These are phyloP conservation scores for Skeletonema tropicum DNA, from an alignment of 108 stramenopile genomes.

Conservation along the genomic window DNA sequence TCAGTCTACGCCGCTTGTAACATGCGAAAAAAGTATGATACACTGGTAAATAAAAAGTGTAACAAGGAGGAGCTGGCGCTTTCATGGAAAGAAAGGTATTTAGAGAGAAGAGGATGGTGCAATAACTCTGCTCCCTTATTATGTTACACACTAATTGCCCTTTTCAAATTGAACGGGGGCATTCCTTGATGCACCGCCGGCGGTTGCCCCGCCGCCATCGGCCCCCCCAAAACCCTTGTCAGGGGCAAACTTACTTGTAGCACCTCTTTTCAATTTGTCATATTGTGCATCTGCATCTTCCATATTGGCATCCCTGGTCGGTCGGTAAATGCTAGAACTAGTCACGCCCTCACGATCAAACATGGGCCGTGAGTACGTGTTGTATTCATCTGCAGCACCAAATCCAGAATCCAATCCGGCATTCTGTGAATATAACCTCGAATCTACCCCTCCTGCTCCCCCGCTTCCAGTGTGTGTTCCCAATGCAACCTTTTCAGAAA, in stretches of 20 bases:
- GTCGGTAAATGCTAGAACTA: slow-evolving; percentile 91
- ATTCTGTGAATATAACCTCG: slow-evolving; percentile 94
- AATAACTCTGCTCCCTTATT: neutral
- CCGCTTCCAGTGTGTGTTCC: slow-evolving; percentile 92
- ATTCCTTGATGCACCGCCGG: slow-evolving; percentile 64
- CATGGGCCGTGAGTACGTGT: slow-evolving; percentile 92
- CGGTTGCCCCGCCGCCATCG: slow-evolving; percentile 61
- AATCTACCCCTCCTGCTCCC: slow-evolving; percentile 89
- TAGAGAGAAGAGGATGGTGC: too few relatives aligned
- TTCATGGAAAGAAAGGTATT: too few relatives aligned
- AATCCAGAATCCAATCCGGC: slow-evolving; percentile 96
- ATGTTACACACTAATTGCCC: slow-evolving; percentile 21
- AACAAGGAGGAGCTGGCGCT: too few relatives aligned
- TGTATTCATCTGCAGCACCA: slow-evolving; percentile 98
- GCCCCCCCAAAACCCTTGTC: slow-evolving; percentile 88
- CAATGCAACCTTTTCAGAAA: slow-evolving; percentile 97
- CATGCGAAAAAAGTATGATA: too few relatives aligned
- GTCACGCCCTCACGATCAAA: slow-evolving; percentile 89
- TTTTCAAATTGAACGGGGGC: slow-evolving; percentile 94
- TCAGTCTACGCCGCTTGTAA: too few relatives aligned
- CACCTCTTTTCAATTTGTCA: slow-evolving; percentile 72
- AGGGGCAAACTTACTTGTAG: slow-evolving; percentile 85
- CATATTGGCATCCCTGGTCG: slow-evolving; percentile 77
- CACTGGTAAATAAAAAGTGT: too few relatives aligned
- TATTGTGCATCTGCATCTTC: slow-evolving; percentile 87